Percentiles rank a stretch among this genome's conserved stretches.
Conservation (phyloP, 2,329 filamentous ascomycete genomes). For the Rachicladosporium sp. region DNA sequence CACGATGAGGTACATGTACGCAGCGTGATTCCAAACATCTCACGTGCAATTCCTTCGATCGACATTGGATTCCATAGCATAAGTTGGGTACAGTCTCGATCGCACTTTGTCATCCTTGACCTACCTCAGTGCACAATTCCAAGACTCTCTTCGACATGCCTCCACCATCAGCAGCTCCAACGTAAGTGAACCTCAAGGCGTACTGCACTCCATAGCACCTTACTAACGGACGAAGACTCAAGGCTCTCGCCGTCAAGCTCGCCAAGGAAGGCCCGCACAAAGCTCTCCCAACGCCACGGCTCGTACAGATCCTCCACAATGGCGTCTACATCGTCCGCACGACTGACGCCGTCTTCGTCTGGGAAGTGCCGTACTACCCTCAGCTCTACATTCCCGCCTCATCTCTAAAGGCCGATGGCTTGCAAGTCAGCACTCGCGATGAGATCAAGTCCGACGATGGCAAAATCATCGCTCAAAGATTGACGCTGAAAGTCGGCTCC, state of each 20-base stretch:
- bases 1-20: too few species aligned
- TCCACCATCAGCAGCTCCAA: not conserved
- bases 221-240: slow-evolving; percentile 20
- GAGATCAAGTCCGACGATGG: slow-evolving; percentile 10
- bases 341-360: slow-evolving; percentile 23
- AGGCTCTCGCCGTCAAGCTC: slow-evolving; percentile 29
- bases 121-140: too few species aligned
- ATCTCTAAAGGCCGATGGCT: slow-evolving; percentile 8
- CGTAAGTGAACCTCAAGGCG: not conserved
- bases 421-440: slow-evolving; percentile 12
- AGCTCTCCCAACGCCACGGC: slow-evolving; percentile 18
- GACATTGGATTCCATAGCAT: too few species aligned
- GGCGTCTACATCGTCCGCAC: slow-evolving; percentile 24
- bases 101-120: too few species aligned
- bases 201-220: not conserved
- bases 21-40: too few species aligned
- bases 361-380: slow-evolving; percentile 37
- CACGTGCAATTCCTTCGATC: too few species aligned
- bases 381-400: slow-evolving; percentile 25
- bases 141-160: not conserved
- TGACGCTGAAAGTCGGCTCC: slow-evolving; percentile 11
- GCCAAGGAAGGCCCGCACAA: slow-evolving; percentile 27
- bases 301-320: slow-evolving; percentile 22
- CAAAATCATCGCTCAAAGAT: slow-evolving; percentile 13
- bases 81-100: too few species aligned